Percentiles rank a stretch among this genome's conserved stretches.
Conservation (phyloP, 1,139 yeast species). For the Candida frijolesensis region DNA sequence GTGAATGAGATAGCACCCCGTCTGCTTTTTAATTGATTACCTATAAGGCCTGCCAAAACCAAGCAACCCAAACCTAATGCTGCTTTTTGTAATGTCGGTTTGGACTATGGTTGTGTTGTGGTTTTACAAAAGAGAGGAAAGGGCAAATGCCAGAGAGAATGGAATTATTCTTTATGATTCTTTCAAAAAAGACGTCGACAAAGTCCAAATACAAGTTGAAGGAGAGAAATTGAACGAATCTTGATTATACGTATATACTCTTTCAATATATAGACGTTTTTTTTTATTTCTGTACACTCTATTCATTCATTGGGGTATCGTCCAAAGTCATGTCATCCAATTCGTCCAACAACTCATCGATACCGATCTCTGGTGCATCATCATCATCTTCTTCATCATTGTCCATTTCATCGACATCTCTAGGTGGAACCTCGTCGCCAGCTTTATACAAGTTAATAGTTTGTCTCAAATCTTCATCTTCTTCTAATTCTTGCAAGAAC, state of each 20-base stretch:
- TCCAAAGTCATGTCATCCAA: slow-evolving; percentile 89
- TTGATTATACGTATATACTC: not conserved
- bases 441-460: slow-evolving; percentile 86
- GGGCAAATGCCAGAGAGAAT: too few relatives aligned
- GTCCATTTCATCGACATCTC: slow-evolving; percentile 44
- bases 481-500: slow-evolving; percentile 96
- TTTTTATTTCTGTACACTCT: not conserved
- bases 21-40: too few relatives aligned
- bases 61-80: too few relatives aligned
- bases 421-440: slow-evolving; percentile 24
- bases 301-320: slow-evolving; percentile 34
- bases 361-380: slow-evolving; percentile 74
- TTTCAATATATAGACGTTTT: not conserved
- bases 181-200: not conserved
- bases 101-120: too few relatives aligned
- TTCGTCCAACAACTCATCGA: slow-evolving; percentile 87
- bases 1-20: too few relatives aligned
- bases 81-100: too few relatives aligned
- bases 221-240: not conserved
- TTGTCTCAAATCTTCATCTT: slow-evolving; percentile 92
- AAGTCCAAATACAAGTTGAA: not conserved
- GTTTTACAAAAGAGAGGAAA: slow-evolving; percentile 23
- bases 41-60: too few relatives aligned
- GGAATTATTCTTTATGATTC: too few relatives aligned
- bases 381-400: slow-evolving; percentile 63